Conservation (phyloP, 2,329 filamentous ascomycete genomes). For the Grosmannia serpens region DNA sequence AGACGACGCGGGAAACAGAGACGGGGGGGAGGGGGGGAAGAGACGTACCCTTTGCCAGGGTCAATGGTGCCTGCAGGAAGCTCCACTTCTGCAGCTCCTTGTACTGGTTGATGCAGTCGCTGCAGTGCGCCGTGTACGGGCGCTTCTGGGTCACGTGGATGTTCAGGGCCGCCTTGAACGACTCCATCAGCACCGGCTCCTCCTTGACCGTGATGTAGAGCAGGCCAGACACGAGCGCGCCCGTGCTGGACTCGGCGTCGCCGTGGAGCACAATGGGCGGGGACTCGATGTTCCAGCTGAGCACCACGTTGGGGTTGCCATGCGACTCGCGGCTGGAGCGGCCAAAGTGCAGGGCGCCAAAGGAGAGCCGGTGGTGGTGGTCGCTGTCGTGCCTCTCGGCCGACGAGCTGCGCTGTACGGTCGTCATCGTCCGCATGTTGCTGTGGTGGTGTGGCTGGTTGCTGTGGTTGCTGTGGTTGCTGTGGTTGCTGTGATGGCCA, state of each 20-base stretch:
- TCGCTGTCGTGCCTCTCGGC: constrained; percentile 20
- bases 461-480: constrained; percentile 2
- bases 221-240: constrained; percentile 76
- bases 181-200: constrained; percentile 53
- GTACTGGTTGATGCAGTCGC: constrained; percentile 59
- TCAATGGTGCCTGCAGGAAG: constrained; percentile 50
- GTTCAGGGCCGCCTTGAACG: constrained; percentile 60
- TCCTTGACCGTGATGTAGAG: constrained; percentile 64
- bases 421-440: constrained; percentile 10
- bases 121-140: constrained; percentile 69
- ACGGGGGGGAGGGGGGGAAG: neutral
- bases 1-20: neutral
- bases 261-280: constrained; percentile 81
- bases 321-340: constrained; percentile 28
- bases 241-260: constrained; percentile 60
- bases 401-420: constrained; percentile 9
- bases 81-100: constrained; percentile 71
- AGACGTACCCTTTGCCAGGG: constrained; percentile 34
- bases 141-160: constrained; percentile 67
- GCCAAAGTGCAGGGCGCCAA: constrained; percentile 30
- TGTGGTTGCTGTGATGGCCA: constrained; percentile 6
- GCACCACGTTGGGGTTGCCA: constrained; percentile 27
- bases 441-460: constrained; percentile 5
- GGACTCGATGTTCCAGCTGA: constrained; percentile 63
- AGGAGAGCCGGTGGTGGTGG: constrained; percentile 28